Percentiles rank a stretch among this genome's conserved stretches.
These are phyloP conservation scores for Adiantum capillusveneris DNA, from an alignment of 75 land plant genomes.

Conservation along the genomic window DNA sequence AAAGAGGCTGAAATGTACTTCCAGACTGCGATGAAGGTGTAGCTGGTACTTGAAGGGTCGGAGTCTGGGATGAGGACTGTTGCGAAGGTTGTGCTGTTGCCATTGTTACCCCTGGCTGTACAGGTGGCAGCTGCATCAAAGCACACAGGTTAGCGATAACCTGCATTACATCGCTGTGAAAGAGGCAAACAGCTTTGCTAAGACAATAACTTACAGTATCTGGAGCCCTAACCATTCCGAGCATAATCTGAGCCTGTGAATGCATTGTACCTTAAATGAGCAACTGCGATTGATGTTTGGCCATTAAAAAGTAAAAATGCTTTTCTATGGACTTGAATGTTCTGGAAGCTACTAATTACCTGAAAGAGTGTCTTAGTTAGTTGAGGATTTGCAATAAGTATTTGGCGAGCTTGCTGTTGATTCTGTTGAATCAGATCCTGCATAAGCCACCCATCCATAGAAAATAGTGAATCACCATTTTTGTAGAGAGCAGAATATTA, in stretches of 20 bases:
- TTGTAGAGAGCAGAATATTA: background rate
- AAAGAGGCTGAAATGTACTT: conserved; percentile 22
- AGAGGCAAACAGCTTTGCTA: background rate
- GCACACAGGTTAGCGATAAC: background rate
- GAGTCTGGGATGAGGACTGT: conserved; percentile 24
- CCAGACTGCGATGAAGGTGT: conserved; percentile 27
- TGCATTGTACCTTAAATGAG: too few species aligned
- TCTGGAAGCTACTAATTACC: conserved; percentile 29
- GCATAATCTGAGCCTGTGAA: conserved; percentile 96
- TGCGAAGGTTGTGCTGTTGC: conserved; percentile 6
- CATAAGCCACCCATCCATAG: too few species aligned
- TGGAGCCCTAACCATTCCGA: conserved; percentile 86
- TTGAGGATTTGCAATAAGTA: conserved; percentile 72
- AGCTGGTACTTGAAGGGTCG: conserved; percentile 11
- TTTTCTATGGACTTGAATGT: background rate
- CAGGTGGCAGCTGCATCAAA: conserved; percentile 8
- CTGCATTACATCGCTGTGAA: background rate
- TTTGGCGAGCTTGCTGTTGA: conserved; percentile 79
- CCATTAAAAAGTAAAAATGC: too few species aligned
- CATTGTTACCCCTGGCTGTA: conserved; percentile 9
- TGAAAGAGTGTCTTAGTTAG: conserved; percentile 82
- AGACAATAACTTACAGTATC: conserved; percentile 43
- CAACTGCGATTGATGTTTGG: too few species aligned
- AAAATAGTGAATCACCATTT: background rate
- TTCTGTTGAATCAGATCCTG: conserved; percentile 85